These are phyloP conservation scores for Fusarium albidum DNA, from an alignment of 2,329 filamentous ascomycete genomes.

Conservation along the genomic window DNA sequence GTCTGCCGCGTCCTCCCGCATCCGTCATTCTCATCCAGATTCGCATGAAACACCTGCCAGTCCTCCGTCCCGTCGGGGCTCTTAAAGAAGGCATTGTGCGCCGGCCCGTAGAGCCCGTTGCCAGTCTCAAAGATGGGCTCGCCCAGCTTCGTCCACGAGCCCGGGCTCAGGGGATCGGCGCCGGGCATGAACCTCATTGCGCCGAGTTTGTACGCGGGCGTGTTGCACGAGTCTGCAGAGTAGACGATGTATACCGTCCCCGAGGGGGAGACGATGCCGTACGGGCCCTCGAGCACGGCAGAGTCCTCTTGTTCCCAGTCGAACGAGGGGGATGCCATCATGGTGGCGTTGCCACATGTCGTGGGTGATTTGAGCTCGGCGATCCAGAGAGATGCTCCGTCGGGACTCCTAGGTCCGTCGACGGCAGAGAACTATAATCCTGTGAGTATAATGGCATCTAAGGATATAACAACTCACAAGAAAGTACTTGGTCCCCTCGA, in stretches of 20 bases:
- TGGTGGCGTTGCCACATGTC: neutral
- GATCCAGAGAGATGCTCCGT: constrained; percentile 4
- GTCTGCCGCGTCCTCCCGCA: constrained; percentile 1
- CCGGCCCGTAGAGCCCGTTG: constrained; percentile 1
- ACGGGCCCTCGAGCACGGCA: neutral
- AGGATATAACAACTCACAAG: neutral
- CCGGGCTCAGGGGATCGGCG: neutral
- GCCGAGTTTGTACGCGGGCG: neutral
- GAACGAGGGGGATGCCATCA: neutral
- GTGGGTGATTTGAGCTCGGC: neutral
- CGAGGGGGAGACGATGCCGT: neutral
- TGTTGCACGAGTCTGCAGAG: constrained; percentile 1
- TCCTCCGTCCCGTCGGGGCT: constrained; percentile 1
- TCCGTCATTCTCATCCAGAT: neutral
- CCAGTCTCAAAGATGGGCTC: neutral
- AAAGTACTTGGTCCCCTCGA: neutral
- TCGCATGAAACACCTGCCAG: constrained; percentile 3
- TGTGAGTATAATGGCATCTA: too few relatives aligned
- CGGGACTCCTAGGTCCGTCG: neutral
- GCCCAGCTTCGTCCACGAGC: neutral
- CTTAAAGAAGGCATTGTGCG: constrained; percentile 3
- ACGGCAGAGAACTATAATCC: neutral
- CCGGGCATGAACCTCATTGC: neutral
- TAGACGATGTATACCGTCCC: neutral
- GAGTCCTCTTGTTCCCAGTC: constrained; percentile 4